Evolutionary conservation across 441 rosid species (phyloP), one percentile per base, ranked within the genome.

Genomic region (Populus hybrid): DNA sequence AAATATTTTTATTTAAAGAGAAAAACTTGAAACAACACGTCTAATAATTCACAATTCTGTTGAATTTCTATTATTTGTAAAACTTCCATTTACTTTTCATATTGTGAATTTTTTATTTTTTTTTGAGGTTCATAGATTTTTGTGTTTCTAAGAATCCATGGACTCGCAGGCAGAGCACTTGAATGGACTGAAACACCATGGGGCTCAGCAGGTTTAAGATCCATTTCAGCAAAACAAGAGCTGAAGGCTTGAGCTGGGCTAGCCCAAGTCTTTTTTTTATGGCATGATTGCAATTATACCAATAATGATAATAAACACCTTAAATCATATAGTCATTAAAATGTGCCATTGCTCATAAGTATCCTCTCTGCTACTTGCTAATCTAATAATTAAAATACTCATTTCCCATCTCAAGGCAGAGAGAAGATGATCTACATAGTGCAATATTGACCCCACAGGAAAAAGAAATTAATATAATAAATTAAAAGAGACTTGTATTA

Each of bases 261-360:
- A 54, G 61, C 61, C 57, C 57, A 46, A 46, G 20, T 46, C 18
- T 11, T 4, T 0, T 46, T 46, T 46, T 6, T 16, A n/a, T 54
- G 7, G 8, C 1, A 54, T 54, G n/a, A 54, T 54, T 54, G 61
- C 21, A 54, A 54, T 34, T 35, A 35, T 35, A 66, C 77, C 46
- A 71, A 67, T 46, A 40, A 61, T 72, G 57, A 71, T 75, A 7
- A 64, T 28, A 20, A 76, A 73, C 61, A 35, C 72, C 30, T 67
- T 35, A 59, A 74, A 72, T 57, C 30, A 74, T 30, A 40, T 12
- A 73, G 78, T 59, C 84, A 81, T 24, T 23, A 82, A 65, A 81
- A 81, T 83, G 86, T 85, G 83, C 76, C 68, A 35, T 54, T 26
- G 77, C 72, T 83, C 71, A 83, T 69, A 72, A 26, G 18, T 12